A percentile compares a stretch with the other conserved stretches of the same genome.
These are phyloP conservation scores for Claviceps sp. DNA, from an alignment of 2,329 filamentous ascomycete species.

Conservation along the genomic window DNA sequence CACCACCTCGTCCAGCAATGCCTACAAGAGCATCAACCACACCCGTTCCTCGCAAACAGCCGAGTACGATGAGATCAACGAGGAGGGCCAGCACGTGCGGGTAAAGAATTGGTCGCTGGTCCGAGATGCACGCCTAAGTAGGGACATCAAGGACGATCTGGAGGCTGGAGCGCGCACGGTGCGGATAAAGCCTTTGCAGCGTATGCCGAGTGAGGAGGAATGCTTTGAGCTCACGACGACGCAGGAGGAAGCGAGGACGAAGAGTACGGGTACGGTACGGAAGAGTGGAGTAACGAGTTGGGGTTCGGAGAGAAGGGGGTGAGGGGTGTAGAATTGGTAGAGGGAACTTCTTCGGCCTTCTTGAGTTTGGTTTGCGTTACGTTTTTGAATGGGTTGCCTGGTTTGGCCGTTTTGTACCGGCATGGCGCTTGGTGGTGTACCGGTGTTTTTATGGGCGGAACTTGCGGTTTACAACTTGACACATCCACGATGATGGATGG, in stretches of 20 bases:
- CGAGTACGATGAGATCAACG: background rate
- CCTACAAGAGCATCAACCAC: background rate
- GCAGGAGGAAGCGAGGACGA: background rate
- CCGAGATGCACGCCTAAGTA: background rate
- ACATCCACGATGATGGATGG: too few relatives aligned
- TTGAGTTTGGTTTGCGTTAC: too few relatives aligned
- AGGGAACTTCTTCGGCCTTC: too few relatives aligned
- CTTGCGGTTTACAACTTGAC: too few relatives aligned
- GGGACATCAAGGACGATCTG: background rate
- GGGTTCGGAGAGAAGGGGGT: too few relatives aligned
- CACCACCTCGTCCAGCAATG: constrained; percentile 2
- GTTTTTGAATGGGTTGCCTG: too few relatives aligned
- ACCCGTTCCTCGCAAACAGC: background rate
- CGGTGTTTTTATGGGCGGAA: too few relatives aligned
- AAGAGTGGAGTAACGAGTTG: too few relatives aligned
- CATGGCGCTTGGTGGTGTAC: too few relatives aligned
- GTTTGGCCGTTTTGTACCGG: too few relatives aligned
- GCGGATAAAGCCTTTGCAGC: background rate
- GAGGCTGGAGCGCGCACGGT: background rate
- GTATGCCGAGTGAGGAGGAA: background rate
- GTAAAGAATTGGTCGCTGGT: background rate
- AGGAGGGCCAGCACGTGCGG: background rate
- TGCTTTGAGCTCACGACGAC: background rate
- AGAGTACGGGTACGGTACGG: too few relatives aligned
- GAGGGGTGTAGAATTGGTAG: too few relatives aligned